Percentiles rank a stretch among this genome's conserved stretches.
Evolutionary conservation across 768 basidiomycete genomes (phyloP).

Genomic region (Boletus reticulatus): DNA sequence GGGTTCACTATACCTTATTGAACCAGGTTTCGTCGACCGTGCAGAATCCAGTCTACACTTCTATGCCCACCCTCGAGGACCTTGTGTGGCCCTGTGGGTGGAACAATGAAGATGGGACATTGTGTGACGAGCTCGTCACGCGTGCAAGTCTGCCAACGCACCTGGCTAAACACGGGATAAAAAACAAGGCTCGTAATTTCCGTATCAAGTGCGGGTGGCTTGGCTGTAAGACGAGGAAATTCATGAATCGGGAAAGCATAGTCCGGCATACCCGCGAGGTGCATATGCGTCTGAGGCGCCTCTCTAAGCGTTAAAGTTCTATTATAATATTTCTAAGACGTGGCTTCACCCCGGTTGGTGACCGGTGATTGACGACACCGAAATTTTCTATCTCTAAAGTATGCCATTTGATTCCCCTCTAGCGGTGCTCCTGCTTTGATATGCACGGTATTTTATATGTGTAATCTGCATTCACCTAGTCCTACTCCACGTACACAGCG

Average conservation of each 20-base stretch:
- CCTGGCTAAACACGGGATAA: conserved; percentile 16
- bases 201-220: conserved; percentile 9
- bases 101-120: background rate
- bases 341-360: background rate
- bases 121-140: conserved; percentile 3
- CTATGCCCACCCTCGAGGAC: too few relatives aligned
- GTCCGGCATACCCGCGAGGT: conserved; percentile 15
- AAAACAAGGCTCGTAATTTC: background rate
- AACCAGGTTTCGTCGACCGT: background rate
- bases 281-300: conserved; percentile 11
- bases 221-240: background rate
- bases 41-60: background rate
- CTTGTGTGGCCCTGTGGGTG: conserved; percentile 1
- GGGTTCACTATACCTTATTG: background rate
- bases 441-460: background rate
- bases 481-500: background rate
- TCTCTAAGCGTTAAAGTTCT: background rate
- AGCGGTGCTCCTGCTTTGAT: too few relatives aligned
- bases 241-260: conserved; percentile 23
- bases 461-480: background rate
- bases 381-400: background rate
- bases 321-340: background rate
- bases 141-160: conserved; percentile 2
- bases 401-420: background rate
- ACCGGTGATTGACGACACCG: background rate